Percentiles rank a stretch among this genome's conserved stretches.
Conservation (phyloP, 2,329 filamentous ascomycete genomes). For the Coleophoma cylindrospora region DNA sequence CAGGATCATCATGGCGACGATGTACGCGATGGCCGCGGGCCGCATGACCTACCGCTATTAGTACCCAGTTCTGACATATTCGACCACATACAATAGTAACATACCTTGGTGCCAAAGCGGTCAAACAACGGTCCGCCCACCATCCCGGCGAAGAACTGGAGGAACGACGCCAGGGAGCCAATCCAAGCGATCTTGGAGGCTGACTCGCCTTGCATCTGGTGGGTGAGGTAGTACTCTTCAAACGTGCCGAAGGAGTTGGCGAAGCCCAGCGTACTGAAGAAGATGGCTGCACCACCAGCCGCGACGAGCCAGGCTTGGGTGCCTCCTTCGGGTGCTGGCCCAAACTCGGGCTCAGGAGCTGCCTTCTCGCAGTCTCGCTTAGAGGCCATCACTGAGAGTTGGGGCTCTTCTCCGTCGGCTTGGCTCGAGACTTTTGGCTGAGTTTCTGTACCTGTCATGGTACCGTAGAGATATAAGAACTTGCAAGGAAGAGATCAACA, state of each 20-base stretch:
- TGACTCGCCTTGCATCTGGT: slow-evolving; percentile 39
- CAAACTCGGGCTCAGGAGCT: slow-evolving; percentile 24
- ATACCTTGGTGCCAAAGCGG: slow-evolving; percentile 49
- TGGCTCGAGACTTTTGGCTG: neutral
- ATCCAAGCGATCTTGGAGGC: slow-evolving; percentile 54
- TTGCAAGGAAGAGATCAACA: too few species aligned
- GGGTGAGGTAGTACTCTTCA: slow-evolving; percentile 48
- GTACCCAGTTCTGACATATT: too few species aligned
- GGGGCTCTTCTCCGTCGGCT: neutral
- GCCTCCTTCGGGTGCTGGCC: slow-evolving; percentile 4
- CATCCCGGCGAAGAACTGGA: slow-evolving; percentile 44
- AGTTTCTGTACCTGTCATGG: neutral
- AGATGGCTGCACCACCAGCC: neutral
- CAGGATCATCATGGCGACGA: slow-evolving; percentile 58
- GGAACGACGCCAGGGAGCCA: slow-evolving; percentile 45
- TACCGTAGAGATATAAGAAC: too few species aligned
- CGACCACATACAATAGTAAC: slow-evolving; percentile 2
- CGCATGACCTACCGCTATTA: slow-evolving; percentile 23
- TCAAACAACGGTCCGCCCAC: slow-evolving; percentile 58
- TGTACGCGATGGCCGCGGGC: slow-evolving; percentile 39
- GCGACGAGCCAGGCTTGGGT: slow-evolving; percentile 4
- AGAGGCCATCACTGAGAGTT: neutral
- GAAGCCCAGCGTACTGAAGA: slow-evolving; percentile 27
- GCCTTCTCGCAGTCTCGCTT: slow-evolving; percentile 16
- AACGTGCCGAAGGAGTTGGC: slow-evolving; percentile 44